phyloP scores from a whole-genome alignment of 331 rosid species.

The Arachis monticola region DNA sequence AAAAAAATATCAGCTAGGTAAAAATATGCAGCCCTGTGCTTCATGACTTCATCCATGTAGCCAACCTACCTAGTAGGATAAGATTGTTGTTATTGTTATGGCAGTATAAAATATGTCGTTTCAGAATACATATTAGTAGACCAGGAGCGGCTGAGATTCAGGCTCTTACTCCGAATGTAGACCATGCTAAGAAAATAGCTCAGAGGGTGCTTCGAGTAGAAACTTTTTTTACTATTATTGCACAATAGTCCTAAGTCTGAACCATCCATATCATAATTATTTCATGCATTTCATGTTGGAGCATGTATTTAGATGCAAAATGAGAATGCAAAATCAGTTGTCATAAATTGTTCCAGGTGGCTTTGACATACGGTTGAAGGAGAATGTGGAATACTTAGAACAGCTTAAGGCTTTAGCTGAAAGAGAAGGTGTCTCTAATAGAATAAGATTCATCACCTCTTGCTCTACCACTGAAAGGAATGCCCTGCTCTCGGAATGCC shows the following conservation, averaged over 20 bases:
- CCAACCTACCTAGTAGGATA: too few species aligned
- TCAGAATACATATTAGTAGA: too few species aligned
- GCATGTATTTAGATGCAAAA: not conserved
- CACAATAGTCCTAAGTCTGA: not conserved
- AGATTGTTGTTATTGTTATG: too few species aligned
- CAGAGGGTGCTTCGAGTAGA: too few species aligned
- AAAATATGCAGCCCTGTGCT: too few species aligned
- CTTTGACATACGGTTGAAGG: constrained; percentile 77
- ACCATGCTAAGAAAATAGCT: too few species aligned
- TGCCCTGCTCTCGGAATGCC: constrained; percentile 80
- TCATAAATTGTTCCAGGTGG: constrained; percentile 64
- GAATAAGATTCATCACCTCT: constrained; percentile 72
- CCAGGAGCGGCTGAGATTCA: too few species aligned
- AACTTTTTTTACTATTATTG: too few species aligned
- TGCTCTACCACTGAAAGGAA: constrained; percentile 87
- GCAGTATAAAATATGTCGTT: too few species aligned
- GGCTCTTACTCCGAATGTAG: too few species aligned
- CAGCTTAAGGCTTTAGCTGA: constrained; percentile 82
- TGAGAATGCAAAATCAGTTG: constrained; percentile 28
- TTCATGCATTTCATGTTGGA: constrained; percentile 27
- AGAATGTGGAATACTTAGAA: constrained; percentile 87
- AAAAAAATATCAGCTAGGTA: too few species aligned
- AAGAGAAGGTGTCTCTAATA: constrained; percentile 66
- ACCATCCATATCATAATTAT: not conserved
- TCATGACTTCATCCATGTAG: too few species aligned